A percentile compares a stretch with the other conserved stretches of the same genome.
Evolutionary conservation across 306 rosid genomes (phyloP).

Genomic region (Mimosa pudica): DNA sequence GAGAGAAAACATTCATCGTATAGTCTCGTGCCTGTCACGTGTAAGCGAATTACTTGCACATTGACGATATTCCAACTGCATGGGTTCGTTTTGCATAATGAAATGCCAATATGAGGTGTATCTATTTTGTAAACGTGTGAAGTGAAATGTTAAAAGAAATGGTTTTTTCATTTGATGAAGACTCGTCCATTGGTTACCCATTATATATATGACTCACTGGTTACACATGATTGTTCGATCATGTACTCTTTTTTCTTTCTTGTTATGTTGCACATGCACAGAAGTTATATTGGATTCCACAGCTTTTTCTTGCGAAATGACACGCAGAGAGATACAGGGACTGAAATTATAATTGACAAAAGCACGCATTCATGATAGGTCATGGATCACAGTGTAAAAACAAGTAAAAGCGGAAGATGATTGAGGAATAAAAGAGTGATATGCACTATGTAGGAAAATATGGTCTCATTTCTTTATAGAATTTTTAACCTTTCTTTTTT

Average conservation of each 20-base stretch:
- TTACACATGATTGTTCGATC: conserved; percentile 50
- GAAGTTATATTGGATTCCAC: conserved; percentile 28
- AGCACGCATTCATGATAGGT: conserved; percentile 48
- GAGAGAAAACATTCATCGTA: background rate
- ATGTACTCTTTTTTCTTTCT: conserved; percentile 28
- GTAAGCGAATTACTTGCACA: conserved; percentile 7
- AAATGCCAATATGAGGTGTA: conserved; percentile 27
- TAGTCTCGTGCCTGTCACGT: conserved; percentile 31
- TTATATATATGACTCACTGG: conserved; percentile 31
- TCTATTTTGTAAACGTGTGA: conserved; percentile 6
- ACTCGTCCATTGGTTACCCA: conserved; percentile 32
- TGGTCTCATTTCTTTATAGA: conserved; percentile 42
- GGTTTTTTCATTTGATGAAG: background rate
- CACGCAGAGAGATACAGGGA: conserved; percentile 25
- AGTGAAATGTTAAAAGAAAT: conserved; percentile 8
- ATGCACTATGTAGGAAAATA: conserved; percentile 58
- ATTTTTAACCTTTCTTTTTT: conserved; percentile 33
- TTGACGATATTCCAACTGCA: background rate
- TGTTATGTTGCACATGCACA: conserved; percentile 31
- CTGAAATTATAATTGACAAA: conserved; percentile 37
- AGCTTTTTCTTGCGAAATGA: conserved; percentile 43
- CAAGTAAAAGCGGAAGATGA: conserved; percentile 67
- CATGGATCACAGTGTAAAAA: conserved; percentile 51
- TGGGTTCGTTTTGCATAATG: background rate
- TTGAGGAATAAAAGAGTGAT: conserved; percentile 66